Evolutionary conservation across 441 rosid genomes (phyloP), one percentile per base, ranked within the genome.

Genomic region (Brassica hybrid): DNA sequence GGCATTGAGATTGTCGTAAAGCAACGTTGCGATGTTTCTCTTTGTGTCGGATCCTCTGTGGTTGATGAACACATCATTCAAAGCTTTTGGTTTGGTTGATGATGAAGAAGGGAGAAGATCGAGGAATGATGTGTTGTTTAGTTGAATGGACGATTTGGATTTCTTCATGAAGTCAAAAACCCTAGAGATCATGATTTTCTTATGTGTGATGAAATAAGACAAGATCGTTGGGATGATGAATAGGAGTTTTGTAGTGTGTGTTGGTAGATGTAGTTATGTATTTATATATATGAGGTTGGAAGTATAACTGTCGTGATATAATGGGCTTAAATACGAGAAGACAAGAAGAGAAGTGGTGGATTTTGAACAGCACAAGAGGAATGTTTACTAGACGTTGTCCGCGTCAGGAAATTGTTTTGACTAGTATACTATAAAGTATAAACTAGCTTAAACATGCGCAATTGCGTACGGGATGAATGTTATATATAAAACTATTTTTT

Each of bases 21-120:
- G 88, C 82, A 92, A 81, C 9, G 87, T 81, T 6, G 81, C 91
- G 0, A 90, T 77, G 19, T 83, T 92, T 57, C 85, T 79, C 82
- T 92, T 92, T 2, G 97, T 92, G 86, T 92, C 97, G 12, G 83
- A 19, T 3, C 97, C 91, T 79, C 97, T 84, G 57, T 90, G 97
- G 71, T 92, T 92, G 18, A 92, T 88, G 89, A 92, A 90, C 64
- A 92, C 94, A 27, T 92, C 91, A 19, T 82, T 83, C 0, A 80
- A 52, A 50, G 73, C 75, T 54, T 84, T 71, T 0, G 79, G 75
- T 65, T 74, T 79, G 57, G 58, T 30, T 8, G 78, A 13, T 67
- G 78, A 9, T 25, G 81, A 62, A 16, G 77, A 52, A 36, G 78
- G 38, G 58, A 73, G 78, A 73, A 78, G 65, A 67, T 78, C 65